These are phyloP conservation scores for Trichoderma semiorbis DNA, from an alignment of 2,329 filamentous ascomycete genomes.

Conservation along the genomic window DNA sequence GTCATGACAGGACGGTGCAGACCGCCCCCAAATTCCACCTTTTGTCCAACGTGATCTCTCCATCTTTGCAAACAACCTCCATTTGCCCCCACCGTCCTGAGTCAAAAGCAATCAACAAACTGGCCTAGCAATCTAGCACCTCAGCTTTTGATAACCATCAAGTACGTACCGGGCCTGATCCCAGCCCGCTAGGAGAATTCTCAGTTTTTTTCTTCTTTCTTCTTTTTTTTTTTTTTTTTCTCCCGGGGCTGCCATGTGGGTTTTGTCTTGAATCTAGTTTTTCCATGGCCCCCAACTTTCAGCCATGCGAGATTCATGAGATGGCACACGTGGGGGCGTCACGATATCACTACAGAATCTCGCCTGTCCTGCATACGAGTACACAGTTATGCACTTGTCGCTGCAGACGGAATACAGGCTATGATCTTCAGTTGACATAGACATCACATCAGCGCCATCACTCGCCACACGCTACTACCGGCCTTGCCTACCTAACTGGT, in stretches of 20 bases:
- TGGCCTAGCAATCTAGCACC: background rate
- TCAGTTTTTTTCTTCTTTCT: background rate
- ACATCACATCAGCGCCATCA: background rate
- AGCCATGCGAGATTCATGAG: constrained; percentile 10
- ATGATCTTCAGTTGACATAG: background rate
- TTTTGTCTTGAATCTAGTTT: background rate
- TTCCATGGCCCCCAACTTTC: background rate
- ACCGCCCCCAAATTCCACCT: background rate
- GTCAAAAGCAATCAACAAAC: background rate
- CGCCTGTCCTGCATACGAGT: background rate
- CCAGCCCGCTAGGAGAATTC: constrained; percentile 6
- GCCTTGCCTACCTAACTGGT: background rate
- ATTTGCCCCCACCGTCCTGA: background rate
- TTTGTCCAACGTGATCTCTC: background rate
- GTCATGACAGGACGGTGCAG: background rate
- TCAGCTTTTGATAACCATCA: background rate
- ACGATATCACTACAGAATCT: background rate
- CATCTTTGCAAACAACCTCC: background rate
- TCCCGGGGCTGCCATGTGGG: background rate
- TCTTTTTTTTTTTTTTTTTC: background rate
- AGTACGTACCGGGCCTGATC: background rate
- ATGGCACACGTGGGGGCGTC: background rate
- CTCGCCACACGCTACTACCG: background rate
- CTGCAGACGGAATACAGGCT: background rate
- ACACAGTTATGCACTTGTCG: background rate